Percentiles rank a stretch among this genome's conserved stretches.
phyloP scores from a whole-genome alignment of 75 land plant species.

The Ceratopteris richardii region DNA sequence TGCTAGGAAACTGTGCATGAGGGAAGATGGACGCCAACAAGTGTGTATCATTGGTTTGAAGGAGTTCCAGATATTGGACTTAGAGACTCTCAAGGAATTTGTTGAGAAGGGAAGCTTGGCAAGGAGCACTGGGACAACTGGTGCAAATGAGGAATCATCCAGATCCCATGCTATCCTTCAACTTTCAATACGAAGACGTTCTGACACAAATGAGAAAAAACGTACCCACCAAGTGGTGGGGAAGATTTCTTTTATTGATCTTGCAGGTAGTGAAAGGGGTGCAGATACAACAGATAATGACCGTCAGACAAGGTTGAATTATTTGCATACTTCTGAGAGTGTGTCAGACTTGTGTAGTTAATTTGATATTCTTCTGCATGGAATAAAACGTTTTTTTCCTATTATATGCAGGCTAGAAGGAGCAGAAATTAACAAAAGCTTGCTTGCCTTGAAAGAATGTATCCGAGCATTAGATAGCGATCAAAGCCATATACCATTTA shows the following conservation, averaged over 20 bases:
- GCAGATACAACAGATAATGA: conserved; percentile 99
- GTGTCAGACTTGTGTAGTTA: no score
- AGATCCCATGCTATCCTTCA: conserved; percentile 98
- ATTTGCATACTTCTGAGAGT: neutral
- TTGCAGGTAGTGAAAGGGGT: conserved; percentile 99
- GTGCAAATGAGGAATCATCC: conserved; percentile 99
- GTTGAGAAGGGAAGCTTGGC: conserved; percentile 91
- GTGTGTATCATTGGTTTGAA: conserved; percentile 99
- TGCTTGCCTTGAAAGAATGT: conserved; percentile 95
- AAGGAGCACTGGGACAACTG: conserved; percentile 96
- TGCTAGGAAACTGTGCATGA: conserved; percentile 64
- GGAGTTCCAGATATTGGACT: conserved; percentile 93
- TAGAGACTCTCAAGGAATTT: conserved; percentile 81
- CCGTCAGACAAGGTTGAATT: conserved; percentile 79
- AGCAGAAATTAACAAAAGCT: conserved; percentile 98
- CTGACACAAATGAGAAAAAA: conserved; percentile 49
- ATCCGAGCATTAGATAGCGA: conserved; percentile 99
- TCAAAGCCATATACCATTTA: conserved; percentile 96
- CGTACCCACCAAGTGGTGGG: conserved; percentile 56
- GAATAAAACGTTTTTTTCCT: neutral
- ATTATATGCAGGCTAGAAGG: conserved; percentile 78
- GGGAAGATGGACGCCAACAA: conserved; percentile 93
- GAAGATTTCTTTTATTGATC: conserved; percentile 96
- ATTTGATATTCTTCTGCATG: neutral
- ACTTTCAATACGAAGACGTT: conserved; percentile 73